Percentiles rank a stretch among this genome's conserved stretches.
Conservation (phyloP, 2,329 filamentous ascomycete species). For the Trichoderma sp. region DNA sequence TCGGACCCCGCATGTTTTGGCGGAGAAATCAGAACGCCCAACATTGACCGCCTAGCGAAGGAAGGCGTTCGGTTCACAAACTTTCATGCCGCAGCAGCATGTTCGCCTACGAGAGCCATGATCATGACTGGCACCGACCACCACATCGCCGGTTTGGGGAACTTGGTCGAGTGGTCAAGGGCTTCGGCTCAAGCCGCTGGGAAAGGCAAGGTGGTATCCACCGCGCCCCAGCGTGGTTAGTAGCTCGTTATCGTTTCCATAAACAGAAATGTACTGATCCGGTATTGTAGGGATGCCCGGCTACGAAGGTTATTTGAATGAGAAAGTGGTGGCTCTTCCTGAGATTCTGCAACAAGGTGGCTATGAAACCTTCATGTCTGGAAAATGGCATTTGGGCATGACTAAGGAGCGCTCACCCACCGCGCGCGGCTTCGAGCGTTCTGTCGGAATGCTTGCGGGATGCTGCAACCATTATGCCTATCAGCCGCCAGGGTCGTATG, state of each 20-base stretch:
- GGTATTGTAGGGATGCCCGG: background rate
- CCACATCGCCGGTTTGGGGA: constrained; percentile 51
- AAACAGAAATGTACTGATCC: background rate
- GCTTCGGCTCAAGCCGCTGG: constrained; percentile 30
- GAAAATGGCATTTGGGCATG: constrained; percentile 64
- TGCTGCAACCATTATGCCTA: constrained; percentile 50
- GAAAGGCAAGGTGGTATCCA: constrained; percentile 43
- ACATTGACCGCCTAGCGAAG: constrained; percentile 35
- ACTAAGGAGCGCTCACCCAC: constrained; percentile 55
- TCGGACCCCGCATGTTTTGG: constrained; percentile 32
- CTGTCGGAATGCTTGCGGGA: constrained; percentile 58
- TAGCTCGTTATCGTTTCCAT: background rate
- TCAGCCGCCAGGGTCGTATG: background rate
- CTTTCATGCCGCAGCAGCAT: constrained; percentile 63
- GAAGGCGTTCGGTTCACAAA: constrained; percentile 55
- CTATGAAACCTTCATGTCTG: constrained; percentile 59
- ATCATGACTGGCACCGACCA: constrained; percentile 58
- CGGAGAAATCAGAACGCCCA: constrained; percentile 33
- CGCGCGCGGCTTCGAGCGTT: constrained; percentile 56
- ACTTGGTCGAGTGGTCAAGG: background rate
- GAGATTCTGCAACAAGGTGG: constrained; percentile 57
- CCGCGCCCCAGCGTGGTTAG: constrained; percentile 49
- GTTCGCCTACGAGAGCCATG: constrained; percentile 63
- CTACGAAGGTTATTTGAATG: constrained; percentile 22
- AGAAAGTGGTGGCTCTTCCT: constrained; percentile 55